Evolutionary conservation across 139 green algal species (phyloP), one percentile per base, ranked within the genome.

Genomic region (Gonium pectorale): DNA sequence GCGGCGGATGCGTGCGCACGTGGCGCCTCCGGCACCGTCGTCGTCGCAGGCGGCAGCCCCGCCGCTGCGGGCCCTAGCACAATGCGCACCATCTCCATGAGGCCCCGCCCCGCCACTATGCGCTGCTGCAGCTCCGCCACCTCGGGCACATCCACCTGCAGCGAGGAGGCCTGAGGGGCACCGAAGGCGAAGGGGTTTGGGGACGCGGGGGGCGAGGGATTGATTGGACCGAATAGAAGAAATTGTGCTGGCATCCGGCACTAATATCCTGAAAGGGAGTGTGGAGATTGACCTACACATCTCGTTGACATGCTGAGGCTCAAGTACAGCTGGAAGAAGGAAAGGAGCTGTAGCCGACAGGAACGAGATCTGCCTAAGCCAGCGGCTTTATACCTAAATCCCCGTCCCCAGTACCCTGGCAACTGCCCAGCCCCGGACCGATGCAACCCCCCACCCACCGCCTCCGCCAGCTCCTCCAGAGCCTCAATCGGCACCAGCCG

Each of bases 121-220:
- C 87, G 79, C 69, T 89, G 63, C 7, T 66, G 81, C 49, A 95
- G 86, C 46, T 67, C 29, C 68, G 89, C 62, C 41, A 90, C 74
- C 67, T 93, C 84, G 2, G 89, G 87, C 37, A 96, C 67, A 11
- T 80, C 79, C 22, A 95, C 86, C 66, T 56, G 91, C 86, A 26
- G 62, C 26, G 46, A 26, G 27, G 54, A 37, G 37, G 49, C 73
- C 73, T 81, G 54, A 3, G 51, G n/a, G 40, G 64, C 5, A 7
- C 26, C 51, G 26, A 6, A 35, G 67, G 41, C 7, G 67, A 37
- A 54, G 40, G 33, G 26, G 40, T n/a, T n/a, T n/a, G n/a, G n/a
- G n/a, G n/a, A n/a, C n/a, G n/a, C n/a, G n/a, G n/a, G n/a, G n/a
- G n/a, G n/a, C n/a, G n/a, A n/a, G n/a, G n/a, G n/a, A n/a, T n/a